phyloP scores from a whole-genome alignment of 805 yeast species.

The Saturnispora hagleri region DNA sequence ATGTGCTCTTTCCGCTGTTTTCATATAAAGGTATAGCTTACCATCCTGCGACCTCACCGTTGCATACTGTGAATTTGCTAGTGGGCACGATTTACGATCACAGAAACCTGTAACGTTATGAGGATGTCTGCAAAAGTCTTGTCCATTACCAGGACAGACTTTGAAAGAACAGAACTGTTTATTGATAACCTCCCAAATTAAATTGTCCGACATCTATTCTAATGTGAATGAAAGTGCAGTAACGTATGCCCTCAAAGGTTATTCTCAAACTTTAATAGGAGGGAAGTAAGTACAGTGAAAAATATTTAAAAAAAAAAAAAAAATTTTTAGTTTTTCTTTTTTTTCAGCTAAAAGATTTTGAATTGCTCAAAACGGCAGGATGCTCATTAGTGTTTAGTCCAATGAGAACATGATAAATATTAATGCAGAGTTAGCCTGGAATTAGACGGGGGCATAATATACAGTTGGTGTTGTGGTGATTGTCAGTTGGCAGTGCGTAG shows the following conservation, averaged over 20 bases:
- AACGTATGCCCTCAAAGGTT: neutral
- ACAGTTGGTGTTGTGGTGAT: neutral
- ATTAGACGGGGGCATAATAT: no score
- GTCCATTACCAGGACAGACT: slow-evolving; percentile 59
- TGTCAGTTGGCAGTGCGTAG: no score
- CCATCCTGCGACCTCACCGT: slow-evolving; percentile 79
- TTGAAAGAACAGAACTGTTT: slow-evolving; percentile 94
- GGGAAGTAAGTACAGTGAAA: neutral
- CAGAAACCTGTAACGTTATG: slow-evolving; percentile 94
- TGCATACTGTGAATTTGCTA: slow-evolving; percentile 89
- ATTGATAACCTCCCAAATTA: slow-evolving; percentile 95
- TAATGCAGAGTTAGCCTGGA: neutral
- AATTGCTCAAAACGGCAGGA: neutral
- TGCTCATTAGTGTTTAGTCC: neutral
- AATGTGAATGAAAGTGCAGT: neutral
- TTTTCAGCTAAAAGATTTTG: neutral
- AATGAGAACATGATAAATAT: neutral
- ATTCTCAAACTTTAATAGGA: neutral
- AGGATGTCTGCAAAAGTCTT: slow-evolving; percentile 91
- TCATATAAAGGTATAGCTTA: slow-evolving; percentile 78
- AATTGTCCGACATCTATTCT: slow-evolving; percentile 31
- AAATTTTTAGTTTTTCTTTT: neutral
- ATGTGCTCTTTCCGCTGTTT: slow-evolving; percentile 96
- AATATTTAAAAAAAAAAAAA: neutral
- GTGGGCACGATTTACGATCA: slow-evolving; percentile 87